Base-by-base conservation (phyloP, 805 yeast genomes). In the Candida insectorum region DNA sequence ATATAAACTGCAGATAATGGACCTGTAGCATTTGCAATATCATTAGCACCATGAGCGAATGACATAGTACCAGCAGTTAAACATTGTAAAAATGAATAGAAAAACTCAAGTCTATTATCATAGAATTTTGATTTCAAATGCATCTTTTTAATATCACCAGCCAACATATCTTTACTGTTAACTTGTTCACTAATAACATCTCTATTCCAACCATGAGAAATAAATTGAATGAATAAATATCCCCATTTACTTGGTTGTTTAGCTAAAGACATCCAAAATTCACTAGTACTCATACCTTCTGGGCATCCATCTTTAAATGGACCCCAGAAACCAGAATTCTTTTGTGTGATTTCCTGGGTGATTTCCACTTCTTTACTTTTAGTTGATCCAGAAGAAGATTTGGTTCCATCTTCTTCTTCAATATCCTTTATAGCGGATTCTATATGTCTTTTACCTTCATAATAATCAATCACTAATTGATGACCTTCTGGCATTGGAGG, bases 41-140 rank as follows among this genome's bases (percentile, higher is more conserved):
- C 91, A 51, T 82, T 82, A 24, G 91, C 80, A 36, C 91, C 91
- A 51, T 82, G 91, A 5, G 89, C 85, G 56, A 83, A 81, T 2
- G 89, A 81, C 81, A 81, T 81, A 31, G 87, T 81, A 45, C 79
- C 73, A 11, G 91, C 89, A 26, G 89, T 81, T 42, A 81, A 58
- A 33, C 77, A 80, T 59, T 82, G 91, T 34, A 81, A 62, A 41
- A 81, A 62, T 3, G 89, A 75, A 54, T 74, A 82, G 43, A 82
- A 57, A 54, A 71, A 79, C 60, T 82, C 91, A 37, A 79, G 63
- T 56, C 78, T 77, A 71, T 76, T 78, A 53, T 81, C 85, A 58
- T 82, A 82, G 48, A 70, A 76, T 56, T 77, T 79, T 39, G 87
- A 77, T 37, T 64, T 63, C 21, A 63, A 44, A 54, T 80, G 85